A percentile compares a stretch with the other conserved stretches of the same genome.
Conservation (phyloP, 257 asterid species). For the Handroanthus guayacan region DNA sequence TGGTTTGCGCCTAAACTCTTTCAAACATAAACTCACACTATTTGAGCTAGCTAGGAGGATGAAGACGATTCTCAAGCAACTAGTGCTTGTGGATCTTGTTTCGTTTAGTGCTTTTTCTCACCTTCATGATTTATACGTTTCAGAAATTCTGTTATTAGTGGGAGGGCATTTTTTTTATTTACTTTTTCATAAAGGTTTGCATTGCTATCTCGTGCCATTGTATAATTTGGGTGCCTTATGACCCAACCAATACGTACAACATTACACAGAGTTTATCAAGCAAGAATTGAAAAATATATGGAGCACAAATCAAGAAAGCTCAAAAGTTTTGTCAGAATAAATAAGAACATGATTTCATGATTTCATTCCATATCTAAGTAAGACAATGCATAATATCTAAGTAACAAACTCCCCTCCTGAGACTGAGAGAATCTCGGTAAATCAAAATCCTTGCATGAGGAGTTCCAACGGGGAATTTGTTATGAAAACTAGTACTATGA, state of each 20-base stretch:
- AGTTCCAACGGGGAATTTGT: too few species aligned
- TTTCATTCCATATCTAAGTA: background rate
- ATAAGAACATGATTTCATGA: background rate
- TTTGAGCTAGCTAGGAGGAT: too few species aligned
- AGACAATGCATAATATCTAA: too few species aligned
- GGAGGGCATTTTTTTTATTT: background rate
- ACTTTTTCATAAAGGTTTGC: background rate
- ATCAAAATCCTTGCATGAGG: too few species aligned
- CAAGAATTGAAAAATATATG: background rate
- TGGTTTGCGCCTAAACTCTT: constrained; percentile 29
- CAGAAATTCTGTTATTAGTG: background rate
- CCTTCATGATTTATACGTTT: background rate
- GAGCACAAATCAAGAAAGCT: background rate
- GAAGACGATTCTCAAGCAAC: background rate
- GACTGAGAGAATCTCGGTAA: too few species aligned
- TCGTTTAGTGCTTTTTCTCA: too few species aligned
- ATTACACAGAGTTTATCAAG: background rate
- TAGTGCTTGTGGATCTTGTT: background rate
- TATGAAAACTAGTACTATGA: too few species aligned
- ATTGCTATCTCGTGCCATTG: background rate
- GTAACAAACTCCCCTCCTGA: too few species aligned
- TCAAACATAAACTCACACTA: background rate
- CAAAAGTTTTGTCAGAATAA: background rate
- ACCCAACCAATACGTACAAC: background rate
- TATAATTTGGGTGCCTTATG: background rate